A percentile compares a stretch with the other conserved stretches of the same genome.
These are phyloP conservation scores for Coniochaeta hoffmannii DNA, from an alignment of 2,329 filamentous ascomycete genomes.

Conservation along the genomic window DNA sequence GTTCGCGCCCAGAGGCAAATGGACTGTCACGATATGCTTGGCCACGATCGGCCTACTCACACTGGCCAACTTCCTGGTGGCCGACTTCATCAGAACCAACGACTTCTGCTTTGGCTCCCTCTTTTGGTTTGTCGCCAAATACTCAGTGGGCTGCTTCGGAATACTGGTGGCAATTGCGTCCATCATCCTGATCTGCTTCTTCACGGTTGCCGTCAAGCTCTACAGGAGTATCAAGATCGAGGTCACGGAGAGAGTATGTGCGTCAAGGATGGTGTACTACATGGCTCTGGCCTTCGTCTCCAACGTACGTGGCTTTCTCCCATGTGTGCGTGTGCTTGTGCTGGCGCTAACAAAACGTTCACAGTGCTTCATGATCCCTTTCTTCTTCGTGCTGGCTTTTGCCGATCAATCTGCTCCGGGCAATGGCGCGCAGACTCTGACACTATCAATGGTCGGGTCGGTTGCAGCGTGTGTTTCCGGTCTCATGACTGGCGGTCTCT, in stretches of 20 bases:
- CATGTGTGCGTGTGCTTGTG: background rate
- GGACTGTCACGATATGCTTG: conserved; percentile 52
- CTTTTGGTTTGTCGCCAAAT: conserved; percentile 59
- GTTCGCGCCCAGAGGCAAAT: conserved; percentile 52
- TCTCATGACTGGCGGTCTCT: conserved; percentile 56
- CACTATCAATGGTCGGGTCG: conserved; percentile 54
- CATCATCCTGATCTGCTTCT: conserved; percentile 40
- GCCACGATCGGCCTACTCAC: conserved; percentile 40
- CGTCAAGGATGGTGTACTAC: conserved; percentile 65
- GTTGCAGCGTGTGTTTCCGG: conserved; percentile 61
- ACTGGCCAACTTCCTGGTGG: conserved; percentile 51
- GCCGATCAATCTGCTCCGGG: conserved; percentile 23
- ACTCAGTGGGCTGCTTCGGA: conserved; percentile 48
- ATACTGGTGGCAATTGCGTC: conserved; percentile 44
- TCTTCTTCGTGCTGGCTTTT: conserved; percentile 52
- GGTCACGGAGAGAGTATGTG: conserved; percentile 51
- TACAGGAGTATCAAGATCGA: conserved; percentile 47
- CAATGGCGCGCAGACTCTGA: conserved; percentile 31
- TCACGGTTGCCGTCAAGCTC: conserved; percentile 50
- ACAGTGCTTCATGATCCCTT: conserved; percentile 54
- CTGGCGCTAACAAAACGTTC: background rate
- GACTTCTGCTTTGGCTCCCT: conserved; percentile 60
- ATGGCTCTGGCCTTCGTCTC: conserved; percentile 48
- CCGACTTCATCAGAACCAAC: conserved; percentile 44
- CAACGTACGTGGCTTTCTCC: conserved; percentile 44